Evolutionary conservation across 2,329 filamentous ascomycete genomes (phyloP).

Genomic region (Fusarium napiforme): DNA sequence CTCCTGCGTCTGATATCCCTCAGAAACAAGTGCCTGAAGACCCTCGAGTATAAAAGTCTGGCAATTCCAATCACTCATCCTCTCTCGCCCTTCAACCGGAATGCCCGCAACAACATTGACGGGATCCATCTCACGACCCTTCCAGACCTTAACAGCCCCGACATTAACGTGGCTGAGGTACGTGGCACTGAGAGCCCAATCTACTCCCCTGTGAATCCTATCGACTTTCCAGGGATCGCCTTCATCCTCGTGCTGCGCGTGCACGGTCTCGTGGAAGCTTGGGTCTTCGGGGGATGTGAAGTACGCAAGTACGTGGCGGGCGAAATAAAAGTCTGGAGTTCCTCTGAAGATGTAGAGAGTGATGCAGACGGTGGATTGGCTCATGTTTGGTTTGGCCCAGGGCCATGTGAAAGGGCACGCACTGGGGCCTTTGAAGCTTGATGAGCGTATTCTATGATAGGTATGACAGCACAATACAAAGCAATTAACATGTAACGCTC

Average conservation of each 20-base stretch:
- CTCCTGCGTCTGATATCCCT: neutral
- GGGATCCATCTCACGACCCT: neutral
- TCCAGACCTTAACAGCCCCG: neutral
- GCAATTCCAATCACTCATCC: neutral
- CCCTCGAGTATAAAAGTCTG: neutral
- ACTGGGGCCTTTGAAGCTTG: too few relatives aligned
- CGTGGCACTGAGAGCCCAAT: neutral
- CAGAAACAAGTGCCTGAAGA: neutral
- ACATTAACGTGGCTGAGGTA: neutral
- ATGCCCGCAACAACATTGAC: neutral
- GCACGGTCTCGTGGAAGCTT: neutral
- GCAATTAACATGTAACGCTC: neutral
- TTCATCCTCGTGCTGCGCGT: neutral
- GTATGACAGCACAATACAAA: neutral
- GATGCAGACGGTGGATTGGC: neutral
- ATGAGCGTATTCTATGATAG: neutral
- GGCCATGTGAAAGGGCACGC: too few relatives aligned
- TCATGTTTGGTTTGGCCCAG: neutral
- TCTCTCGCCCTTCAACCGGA: neutral
- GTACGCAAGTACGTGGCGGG: neutral
- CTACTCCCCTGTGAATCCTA: neutral
- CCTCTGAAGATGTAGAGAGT: neutral
- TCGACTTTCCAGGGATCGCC: neutral
- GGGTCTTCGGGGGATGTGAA: neutral
- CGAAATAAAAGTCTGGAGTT: neutral